Conservation (phyloP, 2,329 filamentous ascomycete genomes). For the Arthrobotrys musiformis region DNA sequence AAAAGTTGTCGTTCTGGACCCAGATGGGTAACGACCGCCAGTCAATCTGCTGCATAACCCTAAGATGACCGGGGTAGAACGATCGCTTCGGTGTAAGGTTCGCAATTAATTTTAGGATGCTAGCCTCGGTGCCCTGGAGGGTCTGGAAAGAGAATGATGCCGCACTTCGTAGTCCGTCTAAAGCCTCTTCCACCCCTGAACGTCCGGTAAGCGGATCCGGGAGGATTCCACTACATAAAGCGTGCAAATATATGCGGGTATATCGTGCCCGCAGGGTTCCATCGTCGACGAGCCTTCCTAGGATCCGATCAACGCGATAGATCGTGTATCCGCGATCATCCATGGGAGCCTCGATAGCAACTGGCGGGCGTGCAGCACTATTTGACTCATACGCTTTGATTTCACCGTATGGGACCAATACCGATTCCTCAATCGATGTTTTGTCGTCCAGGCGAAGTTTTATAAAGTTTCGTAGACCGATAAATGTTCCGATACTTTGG, state of each 20-base stretch:
- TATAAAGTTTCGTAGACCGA: conserved; percentile 67
- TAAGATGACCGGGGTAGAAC: conserved; percentile 64
- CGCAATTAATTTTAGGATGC: conserved; percentile 63
- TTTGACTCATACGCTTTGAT: not conserved
- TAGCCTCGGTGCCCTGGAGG: conserved; percentile 62
- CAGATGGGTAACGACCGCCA: conserved; percentile 64
- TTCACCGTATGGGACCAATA: conserved; percentile 14
- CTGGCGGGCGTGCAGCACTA: not conserved
- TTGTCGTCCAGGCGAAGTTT: conserved; percentile 62
- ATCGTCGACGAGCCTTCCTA: conserved; percentile 68
- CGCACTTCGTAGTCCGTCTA: conserved; percentile 66
- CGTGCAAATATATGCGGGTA: conserved; percentile 68
- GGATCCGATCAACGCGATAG: conserved; percentile 66
- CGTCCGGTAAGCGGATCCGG: conserved; percentile 66
- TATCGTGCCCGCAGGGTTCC: conserved; percentile 68
- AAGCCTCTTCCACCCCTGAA: conserved; percentile 69
- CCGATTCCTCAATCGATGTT: conserved; percentile 58
- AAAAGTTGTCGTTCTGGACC: conserved; percentile 65
- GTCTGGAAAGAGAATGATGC: conserved; percentile 66
- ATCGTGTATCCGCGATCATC: conserved; percentile 61
- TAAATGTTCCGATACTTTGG: conserved; percentile 66
- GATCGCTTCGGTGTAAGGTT: conserved; percentile 63
- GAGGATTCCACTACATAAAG: conserved; percentile 67
- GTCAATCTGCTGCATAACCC: conserved; percentile 65
- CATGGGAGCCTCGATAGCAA: not conserved